phyloP scores from a whole-genome alignment of 352 stramenopile species.

The Phytopythium oedochilum region DNA sequence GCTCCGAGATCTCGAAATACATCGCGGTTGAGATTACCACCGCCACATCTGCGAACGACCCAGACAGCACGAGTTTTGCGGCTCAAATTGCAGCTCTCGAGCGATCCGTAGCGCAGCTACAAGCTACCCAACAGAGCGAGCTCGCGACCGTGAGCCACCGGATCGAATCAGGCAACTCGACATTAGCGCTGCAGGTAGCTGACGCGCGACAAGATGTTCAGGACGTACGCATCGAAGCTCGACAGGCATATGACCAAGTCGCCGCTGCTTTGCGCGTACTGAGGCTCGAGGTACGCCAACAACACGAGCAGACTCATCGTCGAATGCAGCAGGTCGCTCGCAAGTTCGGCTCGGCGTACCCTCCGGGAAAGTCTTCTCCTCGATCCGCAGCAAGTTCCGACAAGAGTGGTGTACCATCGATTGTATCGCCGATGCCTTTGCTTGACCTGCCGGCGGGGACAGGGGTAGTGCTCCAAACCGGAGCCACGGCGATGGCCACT shows the following conservation, averaged over 20 bases:
- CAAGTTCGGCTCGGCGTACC: neutral
- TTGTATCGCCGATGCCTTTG: neutral
- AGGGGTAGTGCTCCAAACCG: neutral
- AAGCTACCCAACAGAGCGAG: neutral
- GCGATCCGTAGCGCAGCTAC: neutral
- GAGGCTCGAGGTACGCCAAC: neutral
- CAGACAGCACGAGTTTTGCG: neutral
- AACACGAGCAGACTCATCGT: constrained; percentile 3
- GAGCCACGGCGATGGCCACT: neutral
- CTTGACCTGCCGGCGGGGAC: neutral
- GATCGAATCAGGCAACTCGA: neutral
- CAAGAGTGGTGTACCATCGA: neutral
- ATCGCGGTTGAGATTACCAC: neutral
- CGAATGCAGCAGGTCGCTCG: neutral
- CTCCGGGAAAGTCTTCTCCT: neutral
- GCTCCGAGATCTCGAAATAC: neutral
- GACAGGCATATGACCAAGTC: constrained; percentile 1
- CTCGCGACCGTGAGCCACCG: neutral
- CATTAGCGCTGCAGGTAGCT: neutral
- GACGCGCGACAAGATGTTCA: neutral
- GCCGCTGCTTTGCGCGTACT: neutral
- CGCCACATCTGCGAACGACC: neutral
- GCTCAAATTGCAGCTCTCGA: neutral
- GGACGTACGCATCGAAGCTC: neutral
- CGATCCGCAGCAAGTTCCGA: neutral